A percentile compares a stretch with the other conserved stretches of the same genome.
Evolutionary conservation across 139 green algal species (phyloP).

Genomic region (Monoraphidium neglectum): DNA sequence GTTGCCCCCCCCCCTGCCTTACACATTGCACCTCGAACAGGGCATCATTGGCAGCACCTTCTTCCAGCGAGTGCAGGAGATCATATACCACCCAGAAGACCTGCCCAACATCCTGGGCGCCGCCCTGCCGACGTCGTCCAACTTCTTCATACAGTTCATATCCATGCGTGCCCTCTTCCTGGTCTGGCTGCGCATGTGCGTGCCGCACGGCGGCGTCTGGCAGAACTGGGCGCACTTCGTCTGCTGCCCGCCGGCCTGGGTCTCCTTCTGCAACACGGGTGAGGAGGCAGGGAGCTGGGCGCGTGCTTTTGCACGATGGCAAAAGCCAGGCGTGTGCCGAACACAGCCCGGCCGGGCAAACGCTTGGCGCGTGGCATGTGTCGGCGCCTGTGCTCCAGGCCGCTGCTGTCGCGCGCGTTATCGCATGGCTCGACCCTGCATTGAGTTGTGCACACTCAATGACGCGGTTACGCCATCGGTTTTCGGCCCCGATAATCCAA

Average conservation of each 20-base stretch:
- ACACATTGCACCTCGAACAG: background rate
- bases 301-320: too few species aligned
- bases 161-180: slow-evolving; percentile 40
- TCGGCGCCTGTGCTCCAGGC: too few species aligned
- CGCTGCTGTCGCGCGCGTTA: too few species aligned
- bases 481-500: too few species aligned
- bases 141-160: slow-evolving; percentile 91
- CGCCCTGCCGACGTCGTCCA: slow-evolving; percentile 77
- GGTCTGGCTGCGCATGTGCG: slow-evolving; percentile 39
- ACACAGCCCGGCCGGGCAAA: too few species aligned
- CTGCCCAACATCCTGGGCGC: slow-evolving; percentile 69
- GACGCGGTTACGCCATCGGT: too few species aligned
- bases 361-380: too few species aligned
- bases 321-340: too few species aligned
- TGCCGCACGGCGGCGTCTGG: slow-evolving; percentile 45
- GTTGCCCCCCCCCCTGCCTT: too few species aligned
- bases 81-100: slow-evolving; percentile 37
- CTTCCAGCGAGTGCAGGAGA: slow-evolving; percentile 24
- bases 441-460: too few species aligned
- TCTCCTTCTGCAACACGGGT: slow-evolving; percentile 32
- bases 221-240: slow-evolving; percentile 31
- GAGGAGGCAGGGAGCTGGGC: too few species aligned
- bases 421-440: too few species aligned
- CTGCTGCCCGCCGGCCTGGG: slow-evolving; percentile 16
- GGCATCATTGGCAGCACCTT: slow-evolving; percentile 37